These are phyloP conservation scores for Piper betle DNA, from an alignment of 164 flowering plant genomes.

Conservation along the genomic window DNA sequence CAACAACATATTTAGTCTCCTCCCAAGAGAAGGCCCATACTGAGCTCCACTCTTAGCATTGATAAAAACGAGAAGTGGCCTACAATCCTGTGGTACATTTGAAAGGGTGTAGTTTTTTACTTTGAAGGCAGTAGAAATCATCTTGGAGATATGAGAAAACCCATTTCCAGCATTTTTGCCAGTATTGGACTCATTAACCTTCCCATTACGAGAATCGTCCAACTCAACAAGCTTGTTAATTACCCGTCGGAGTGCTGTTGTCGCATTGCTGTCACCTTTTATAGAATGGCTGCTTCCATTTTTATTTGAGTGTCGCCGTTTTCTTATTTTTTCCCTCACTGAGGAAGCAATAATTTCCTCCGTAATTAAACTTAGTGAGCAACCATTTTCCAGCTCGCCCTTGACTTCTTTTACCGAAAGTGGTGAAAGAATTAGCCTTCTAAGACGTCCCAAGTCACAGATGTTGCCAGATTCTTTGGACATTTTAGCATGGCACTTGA, in stretches of 20 bases:
- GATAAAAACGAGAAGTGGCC: slow-evolving; percentile 71
- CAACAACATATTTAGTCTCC: slow-evolving; percentile 51
- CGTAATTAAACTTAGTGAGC: slow-evolving; percentile 33
- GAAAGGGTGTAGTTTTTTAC: slow-evolving; percentile 31
- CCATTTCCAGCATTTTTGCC: slow-evolving; percentile 18
- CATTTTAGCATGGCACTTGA: slow-evolving; percentile 58
- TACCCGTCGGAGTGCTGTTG: slow-evolving; percentile 24
- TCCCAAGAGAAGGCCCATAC: slow-evolving; percentile 38
- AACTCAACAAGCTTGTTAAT: slow-evolving; percentile 35
- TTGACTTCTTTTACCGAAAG: slow-evolving; percentile 44
- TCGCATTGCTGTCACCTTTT: slow-evolving; percentile 24
- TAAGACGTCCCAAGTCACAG: slow-evolving; percentile 67
- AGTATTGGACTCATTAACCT: slow-evolving; percentile 11
- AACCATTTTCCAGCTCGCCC: slow-evolving; percentile 10
- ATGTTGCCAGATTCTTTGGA: slow-evolving; percentile 51
- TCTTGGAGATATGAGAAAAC: slow-evolving; percentile 12
- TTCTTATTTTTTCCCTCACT: slow-evolving; percentile 39
- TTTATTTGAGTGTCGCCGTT: slow-evolving; percentile 33
- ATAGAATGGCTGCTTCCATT: slow-evolving; percentile 19
- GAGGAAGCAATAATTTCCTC: slow-evolving; percentile 42
- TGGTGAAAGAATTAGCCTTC: slow-evolving; percentile 60
- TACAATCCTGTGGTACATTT: slow-evolving; percentile 52
- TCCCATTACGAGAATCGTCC: slow-evolving; percentile 21
- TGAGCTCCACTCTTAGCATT: slow-evolving; percentile 73
- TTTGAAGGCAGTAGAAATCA: slow-evolving; percentile 5